Evolutionary conservation across 2,329 filamentous ascomycete species (phyloP), one percentile per base, ranked within the genome.

Genomic region (Knufia petricola): DNA sequence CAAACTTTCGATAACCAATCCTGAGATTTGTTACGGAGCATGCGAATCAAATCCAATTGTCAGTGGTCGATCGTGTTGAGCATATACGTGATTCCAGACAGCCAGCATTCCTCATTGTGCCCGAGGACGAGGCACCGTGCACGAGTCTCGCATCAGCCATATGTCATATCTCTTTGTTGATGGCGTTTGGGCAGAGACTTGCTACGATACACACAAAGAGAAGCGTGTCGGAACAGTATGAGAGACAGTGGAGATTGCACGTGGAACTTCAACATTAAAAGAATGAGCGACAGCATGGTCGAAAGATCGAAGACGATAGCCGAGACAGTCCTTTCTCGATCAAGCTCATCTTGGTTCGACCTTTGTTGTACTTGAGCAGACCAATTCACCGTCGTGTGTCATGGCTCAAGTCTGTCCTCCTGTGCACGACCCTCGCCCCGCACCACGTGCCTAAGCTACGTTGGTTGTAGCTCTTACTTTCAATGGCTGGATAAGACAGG

Each of bases 1-100:
- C 13, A 32, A 31, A 44, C 23, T 34, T 13, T 20, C 9, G 2
- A 19, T 20, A 28, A 44, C 41, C 41, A 44, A 44, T 44, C 41
- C 19, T 8, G 7, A 3, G 13, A 42, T 32, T 17, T 4, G 15
- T 3, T 44, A 20, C 19, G 41, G 41, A 44, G 41, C 24, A 32
- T 34, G 19, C 26, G n/a, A 44, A 44, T 44, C 41, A 44, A 15
- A 13, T 13, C 32, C 4, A 4, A 9, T 13, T 9, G 3, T 28
- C n/a, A 15, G 34, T 17, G 7, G 3, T 28, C n/a, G 26, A 44
- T 17, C 15, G 15, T n/a, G 9, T 44, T 23, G 39, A 42, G 21
- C 39, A 28, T 32, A 6, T 44, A 13, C n/a, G 31, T 17, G 17
- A 32, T 44, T 20, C 3, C 31, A 31, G 41, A 17, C 34, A 34